These are phyloP conservation scores for Nakazawaea molendinolei DNA, from an alignment of 805 yeast species.

Conservation along the genomic window DNA sequence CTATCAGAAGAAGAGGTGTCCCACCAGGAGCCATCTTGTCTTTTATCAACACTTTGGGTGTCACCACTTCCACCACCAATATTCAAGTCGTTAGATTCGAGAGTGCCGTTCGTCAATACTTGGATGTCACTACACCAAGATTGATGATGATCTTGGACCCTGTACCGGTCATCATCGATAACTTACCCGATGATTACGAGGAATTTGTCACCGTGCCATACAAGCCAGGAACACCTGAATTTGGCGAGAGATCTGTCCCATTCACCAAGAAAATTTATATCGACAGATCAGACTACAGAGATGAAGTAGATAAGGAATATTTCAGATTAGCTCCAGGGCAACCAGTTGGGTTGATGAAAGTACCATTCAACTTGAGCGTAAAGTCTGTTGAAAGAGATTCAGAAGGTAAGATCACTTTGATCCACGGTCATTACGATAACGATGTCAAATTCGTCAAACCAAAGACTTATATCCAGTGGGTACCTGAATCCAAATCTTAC, in stretches of 20 bases:
- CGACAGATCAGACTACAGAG: slow-evolving; percentile 84
- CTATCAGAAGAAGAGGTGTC: slow-evolving; percentile 92
- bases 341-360: slow-evolving; percentile 90
- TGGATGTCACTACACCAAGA: slow-evolving; percentile 90
- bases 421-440: slow-evolving; percentile 76
- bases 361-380: slow-evolving; percentile 76
- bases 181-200: slow-evolving; percentile 66
- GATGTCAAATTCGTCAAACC: slow-evolving; percentile 59
- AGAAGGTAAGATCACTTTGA: slow-evolving; percentile 56
- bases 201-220: slow-evolving; percentile 75
- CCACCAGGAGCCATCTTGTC: slow-evolving; percentile 97
- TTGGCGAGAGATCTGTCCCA: slow-evolving; percentile 70
- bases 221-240: slow-evolving; percentile 75
- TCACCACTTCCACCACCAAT: slow-evolving; percentile 87
- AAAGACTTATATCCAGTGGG: slow-evolving; percentile 96
- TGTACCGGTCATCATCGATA: slow-evolving; percentile 73
- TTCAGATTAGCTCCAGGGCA: slow-evolving; percentile 93
- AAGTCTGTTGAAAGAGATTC: slow-evolving; percentile 58
- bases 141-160: slow-evolving; percentile 92
- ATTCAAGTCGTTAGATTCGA: slow-evolving; percentile 90
- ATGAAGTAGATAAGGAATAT: slow-evolving; percentile 60
- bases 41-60: slow-evolving; percentile 93
- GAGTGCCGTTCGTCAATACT: slow-evolving; percentile 75
- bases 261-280: slow-evolving; percentile 76
- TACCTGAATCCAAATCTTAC: slow-evolving; percentile 60